Percentiles rank a stretch among this genome's conserved stretches.
These are phyloP conservation scores for Candolleomyces eurysporus DNA, from an alignment of 768 basidiomycete species.

Conservation along the genomic window DNA sequence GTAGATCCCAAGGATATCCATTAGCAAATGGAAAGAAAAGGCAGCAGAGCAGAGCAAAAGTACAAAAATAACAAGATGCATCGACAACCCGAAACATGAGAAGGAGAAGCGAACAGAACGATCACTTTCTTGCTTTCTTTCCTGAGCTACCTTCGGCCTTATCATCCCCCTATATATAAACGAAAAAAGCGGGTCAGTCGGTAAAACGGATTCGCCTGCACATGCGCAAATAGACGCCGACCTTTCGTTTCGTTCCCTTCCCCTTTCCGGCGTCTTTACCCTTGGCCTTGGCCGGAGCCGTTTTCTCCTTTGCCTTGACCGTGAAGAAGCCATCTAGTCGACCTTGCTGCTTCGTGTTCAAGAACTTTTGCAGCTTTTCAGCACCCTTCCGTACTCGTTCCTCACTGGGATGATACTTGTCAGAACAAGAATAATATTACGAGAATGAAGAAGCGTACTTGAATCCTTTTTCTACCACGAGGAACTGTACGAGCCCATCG, in stretches of 20 bases:
- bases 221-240: constrained; percentile 16
- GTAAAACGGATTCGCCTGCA: neutral
- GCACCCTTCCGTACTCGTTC: constrained; percentile 95
- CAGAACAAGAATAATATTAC: neutral
- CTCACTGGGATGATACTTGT: constrained; percentile 57
- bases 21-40: neutral
- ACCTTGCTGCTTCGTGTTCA: constrained; percentile 92
- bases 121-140: constrained; percentile 43
- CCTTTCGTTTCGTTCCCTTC: constrained; percentile 56
- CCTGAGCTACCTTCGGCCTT: constrained; percentile 34
- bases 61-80: neutral
- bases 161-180: constrained; percentile 32
- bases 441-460: constrained; percentile 54
- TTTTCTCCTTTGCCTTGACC: constrained; percentile 58
- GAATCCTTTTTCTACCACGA: constrained; percentile 96
- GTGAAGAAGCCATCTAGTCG: constrained; percentile 95
- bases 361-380: constrained; percentile 84
- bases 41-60: neutral
- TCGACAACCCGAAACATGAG: neutral
- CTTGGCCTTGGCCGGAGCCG: constrained; percentile 22
- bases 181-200: constrained; percentile 3
- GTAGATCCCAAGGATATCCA: too few relatives aligned
- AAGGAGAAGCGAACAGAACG: neutral
- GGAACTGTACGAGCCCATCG: constrained; percentile 89
- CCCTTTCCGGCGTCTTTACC: constrained; percentile 18